Percentiles rank a stretch among this genome's conserved stretches.
Conservation (phyloP, 495 filamentous ascomycete genomes). For the Aspergillus egyptiacus region DNA sequence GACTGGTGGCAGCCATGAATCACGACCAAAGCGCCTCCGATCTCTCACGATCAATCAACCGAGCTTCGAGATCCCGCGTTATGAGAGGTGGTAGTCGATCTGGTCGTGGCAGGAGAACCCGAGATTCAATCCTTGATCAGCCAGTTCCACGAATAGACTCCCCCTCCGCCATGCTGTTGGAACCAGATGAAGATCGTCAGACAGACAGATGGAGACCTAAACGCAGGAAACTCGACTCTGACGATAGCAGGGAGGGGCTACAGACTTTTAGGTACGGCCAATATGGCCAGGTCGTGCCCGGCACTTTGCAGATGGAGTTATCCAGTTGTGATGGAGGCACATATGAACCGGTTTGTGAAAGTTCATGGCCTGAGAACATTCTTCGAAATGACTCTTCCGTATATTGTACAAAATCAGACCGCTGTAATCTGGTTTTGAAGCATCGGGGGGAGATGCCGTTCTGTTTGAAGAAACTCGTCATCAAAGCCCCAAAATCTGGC, state of each 20-base stretch:
- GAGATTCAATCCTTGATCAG: conserved; percentile 30
- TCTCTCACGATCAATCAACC: conserved; percentile 8
- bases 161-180: conserved; percentile 33
- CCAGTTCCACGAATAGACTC: conserved; percentile 35
- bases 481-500: conserved; percentile 74
- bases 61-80: conserved; percentile 13
- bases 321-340: conserved; percentile 84
- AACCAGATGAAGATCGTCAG: conserved; percentile 22
- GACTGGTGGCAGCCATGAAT: conserved; percentile 13
- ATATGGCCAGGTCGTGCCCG: conserved; percentile 77
- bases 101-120: conserved; percentile 5
- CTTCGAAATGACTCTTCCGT: conserved; percentile 74
- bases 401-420: conserved; percentile 79
- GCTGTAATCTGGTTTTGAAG: conserved; percentile 76
- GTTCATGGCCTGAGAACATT: conserved; percentile 72
- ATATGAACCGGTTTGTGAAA: conserved; percentile 50
- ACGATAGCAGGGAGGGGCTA: conserved; percentile 46
- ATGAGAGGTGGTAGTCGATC: conserved; percentile 13
- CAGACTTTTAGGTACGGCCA: conserved; percentile 68
- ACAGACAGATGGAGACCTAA: conserved; percentile 50
- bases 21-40: conserved; percentile 9
- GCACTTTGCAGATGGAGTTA: conserved; percentile 75
- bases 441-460: conserved; percentile 77
- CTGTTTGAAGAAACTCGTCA: conserved; percentile 73
- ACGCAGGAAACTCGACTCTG: conserved; percentile 67